Percentiles rank a stretch among this genome's conserved stretches.
Conservation (phyloP, 1,284 basidiomycete genomes). For the Rhodotorula sp. region DNA sequence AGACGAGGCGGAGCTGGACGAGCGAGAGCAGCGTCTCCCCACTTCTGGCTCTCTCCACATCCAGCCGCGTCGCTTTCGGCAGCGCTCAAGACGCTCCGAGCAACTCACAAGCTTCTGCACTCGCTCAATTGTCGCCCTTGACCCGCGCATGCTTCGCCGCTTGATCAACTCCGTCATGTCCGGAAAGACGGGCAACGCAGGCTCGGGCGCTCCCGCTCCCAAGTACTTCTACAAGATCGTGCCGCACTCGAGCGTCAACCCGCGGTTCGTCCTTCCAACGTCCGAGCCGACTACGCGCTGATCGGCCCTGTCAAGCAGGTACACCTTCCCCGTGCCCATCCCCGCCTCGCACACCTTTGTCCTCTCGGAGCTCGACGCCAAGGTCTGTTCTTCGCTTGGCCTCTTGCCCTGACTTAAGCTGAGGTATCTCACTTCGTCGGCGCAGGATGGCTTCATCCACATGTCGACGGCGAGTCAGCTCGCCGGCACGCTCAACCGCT, state of each 20-base stretch:
- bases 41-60: not conserved
- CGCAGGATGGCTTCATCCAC: constrained; percentile 60
- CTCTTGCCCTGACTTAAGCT: not conserved
- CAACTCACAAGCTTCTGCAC: not conserved
- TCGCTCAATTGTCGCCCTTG: not conserved
- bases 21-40: not conserved
- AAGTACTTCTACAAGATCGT: constrained; percentile 32
- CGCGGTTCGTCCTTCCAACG: constrained; percentile 10
- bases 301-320: not conserved
- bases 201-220: not conserved
- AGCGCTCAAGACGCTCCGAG: no score
- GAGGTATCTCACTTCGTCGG: not conserved
- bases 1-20: not conserved
- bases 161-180: constrained; percentile 1
- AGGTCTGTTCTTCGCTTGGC: not conserved
- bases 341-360: constrained; percentile 32
- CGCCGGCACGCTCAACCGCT: constrained; percentile 59
- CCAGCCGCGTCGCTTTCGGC: no score
- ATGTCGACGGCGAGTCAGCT: constrained; percentile 63
- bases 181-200: not conserved
- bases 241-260: constrained; percentile 20
- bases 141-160: not conserved
- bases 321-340: constrained; percentile 37
- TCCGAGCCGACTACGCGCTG: not conserved
- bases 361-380: constrained; percentile 30